Conservation (phyloP, 495 filamentous ascomycete genomes). For the Talaromyces adpressus region DNA sequence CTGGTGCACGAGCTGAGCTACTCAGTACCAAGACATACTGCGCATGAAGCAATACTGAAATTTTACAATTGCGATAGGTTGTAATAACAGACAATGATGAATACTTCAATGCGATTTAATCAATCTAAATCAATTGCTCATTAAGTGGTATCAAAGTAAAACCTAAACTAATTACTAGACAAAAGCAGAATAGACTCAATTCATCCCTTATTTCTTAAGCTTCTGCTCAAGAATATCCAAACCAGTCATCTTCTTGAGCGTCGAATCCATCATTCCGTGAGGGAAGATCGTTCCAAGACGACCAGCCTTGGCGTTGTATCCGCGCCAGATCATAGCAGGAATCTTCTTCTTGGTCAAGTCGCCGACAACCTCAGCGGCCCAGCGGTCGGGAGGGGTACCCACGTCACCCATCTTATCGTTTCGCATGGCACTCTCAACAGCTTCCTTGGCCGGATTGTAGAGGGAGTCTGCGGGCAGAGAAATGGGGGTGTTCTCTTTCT, state of each 20-base stretch:
- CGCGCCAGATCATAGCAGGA: slow-evolving; percentile 5
- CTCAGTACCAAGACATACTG: too few species aligned
- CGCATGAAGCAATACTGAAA: too few species aligned
- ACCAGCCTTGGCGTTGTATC: neutral
- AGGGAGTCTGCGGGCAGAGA: neutral
- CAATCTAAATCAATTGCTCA: neutral
- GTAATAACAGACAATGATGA: too few species aligned
- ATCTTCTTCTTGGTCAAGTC: slow-evolving; percentile 5
- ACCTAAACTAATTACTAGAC: neutral
- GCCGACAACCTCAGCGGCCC: slow-evolving; percentile 1
- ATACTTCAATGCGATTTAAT: too few species aligned
- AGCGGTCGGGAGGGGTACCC: slow-evolving; percentile 1
- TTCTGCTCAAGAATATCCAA: slow-evolving; percentile 8
- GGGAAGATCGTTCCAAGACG: slow-evolving; percentile 4
- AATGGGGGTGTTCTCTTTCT: neutral
- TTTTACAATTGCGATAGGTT: too few species aligned
- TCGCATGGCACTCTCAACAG: neutral
- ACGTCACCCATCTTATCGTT: neutral
- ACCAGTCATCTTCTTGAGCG: slow-evolving; percentile 2
- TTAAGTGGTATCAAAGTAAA: neutral
- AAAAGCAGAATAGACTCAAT: neutral
- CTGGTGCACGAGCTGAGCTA: neutral
- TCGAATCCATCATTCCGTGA: slow-evolving; percentile 6
- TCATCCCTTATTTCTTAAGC: neutral
- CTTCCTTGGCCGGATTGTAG: slow-evolving; percentile 1